Percentiles rank a stretch among this genome's conserved stretches.
phyloP scores from a whole-genome alignment of 2,329 filamentous ascomycete species.

The Thielaviopsis cerberus region DNA sequence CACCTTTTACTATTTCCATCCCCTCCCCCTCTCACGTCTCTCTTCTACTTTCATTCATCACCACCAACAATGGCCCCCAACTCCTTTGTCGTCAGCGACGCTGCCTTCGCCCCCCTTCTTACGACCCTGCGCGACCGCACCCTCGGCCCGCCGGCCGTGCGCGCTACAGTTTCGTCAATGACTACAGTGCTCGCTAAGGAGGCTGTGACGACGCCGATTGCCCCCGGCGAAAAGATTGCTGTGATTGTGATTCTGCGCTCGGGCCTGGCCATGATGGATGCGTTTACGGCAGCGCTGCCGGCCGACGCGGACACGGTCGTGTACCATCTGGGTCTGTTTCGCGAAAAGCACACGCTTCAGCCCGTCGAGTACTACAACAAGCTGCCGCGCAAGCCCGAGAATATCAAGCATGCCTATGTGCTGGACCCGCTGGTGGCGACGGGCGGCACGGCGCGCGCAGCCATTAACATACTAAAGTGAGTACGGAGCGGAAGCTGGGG shows the following conservation, averaged over 20 bases:
- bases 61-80: constrained; percentile 4
- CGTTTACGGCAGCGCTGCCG: constrained; percentile 53
- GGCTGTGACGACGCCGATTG: constrained; percentile 11
- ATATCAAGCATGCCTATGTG: constrained; percentile 48
- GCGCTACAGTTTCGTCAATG: constrained; percentile 14
- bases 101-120: constrained; percentile 8
- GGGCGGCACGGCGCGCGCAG: constrained; percentile 72
- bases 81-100: constrained; percentile 4
- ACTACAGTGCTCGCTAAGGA: constrained; percentile 15
- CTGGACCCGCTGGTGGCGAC: constrained; percentile 90
- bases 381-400: constrained; percentile 50
- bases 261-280: constrained; percentile 21
- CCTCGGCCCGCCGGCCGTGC: constrained; percentile 13
- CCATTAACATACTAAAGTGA: constrained; percentile 57
- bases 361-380: constrained; percentile 98
- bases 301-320: constrained; percentile 65
- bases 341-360: constrained; percentile 68
- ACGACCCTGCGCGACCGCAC: constrained; percentile 12
- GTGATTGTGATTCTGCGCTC: constrained; percentile 21
- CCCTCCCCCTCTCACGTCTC: background rate
- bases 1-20: background rate
- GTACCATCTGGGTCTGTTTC: constrained; percentile 88
- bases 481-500: too few relatives aligned
- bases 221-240: constrained; percentile 16
- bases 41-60: background rate